Conservation (phyloP, 2,329 filamentous ascomycete species). For the Ceratocystis variospora region DNA sequence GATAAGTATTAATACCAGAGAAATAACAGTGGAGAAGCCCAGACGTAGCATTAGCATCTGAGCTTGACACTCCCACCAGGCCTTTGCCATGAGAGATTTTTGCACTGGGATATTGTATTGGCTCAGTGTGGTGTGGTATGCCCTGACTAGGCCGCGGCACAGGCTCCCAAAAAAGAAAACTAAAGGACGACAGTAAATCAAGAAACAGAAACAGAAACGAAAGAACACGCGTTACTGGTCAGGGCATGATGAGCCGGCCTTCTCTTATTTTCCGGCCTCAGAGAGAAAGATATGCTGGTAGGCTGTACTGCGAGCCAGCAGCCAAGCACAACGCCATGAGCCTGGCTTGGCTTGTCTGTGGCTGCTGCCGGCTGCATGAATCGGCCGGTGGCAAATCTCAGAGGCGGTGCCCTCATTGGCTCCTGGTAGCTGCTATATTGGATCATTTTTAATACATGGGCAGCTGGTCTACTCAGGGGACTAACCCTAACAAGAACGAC, state of each 20-base stretch:
- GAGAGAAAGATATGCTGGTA: not conserved
- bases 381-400: not conserved
- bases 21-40: not conserved
- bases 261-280: not conserved
- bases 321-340: not conserved
- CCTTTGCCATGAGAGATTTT: not conserved
- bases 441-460: not conserved
- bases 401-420: not conserved
- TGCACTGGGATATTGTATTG: too few species aligned
- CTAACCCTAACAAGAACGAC: not conserved
- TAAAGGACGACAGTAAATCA: not conserved
- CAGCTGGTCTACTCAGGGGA: not conserved
- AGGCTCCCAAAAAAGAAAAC: not conserved
- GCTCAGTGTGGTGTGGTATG: not conserved
- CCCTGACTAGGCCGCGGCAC: not conserved
- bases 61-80: not conserved
- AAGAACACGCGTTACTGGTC: not conserved
- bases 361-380: not conserved
- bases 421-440: not conserved
- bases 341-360: not conserved
- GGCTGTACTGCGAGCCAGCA: not conserved
- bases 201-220: constrained; percentile 2
- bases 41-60: not conserved
- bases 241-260: not conserved
- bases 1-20: not conserved